phyloP scores from a whole-genome alignment of 2,329 filamentous ascomycete species.

The Fusarium neocosmosporiellum region DNA sequence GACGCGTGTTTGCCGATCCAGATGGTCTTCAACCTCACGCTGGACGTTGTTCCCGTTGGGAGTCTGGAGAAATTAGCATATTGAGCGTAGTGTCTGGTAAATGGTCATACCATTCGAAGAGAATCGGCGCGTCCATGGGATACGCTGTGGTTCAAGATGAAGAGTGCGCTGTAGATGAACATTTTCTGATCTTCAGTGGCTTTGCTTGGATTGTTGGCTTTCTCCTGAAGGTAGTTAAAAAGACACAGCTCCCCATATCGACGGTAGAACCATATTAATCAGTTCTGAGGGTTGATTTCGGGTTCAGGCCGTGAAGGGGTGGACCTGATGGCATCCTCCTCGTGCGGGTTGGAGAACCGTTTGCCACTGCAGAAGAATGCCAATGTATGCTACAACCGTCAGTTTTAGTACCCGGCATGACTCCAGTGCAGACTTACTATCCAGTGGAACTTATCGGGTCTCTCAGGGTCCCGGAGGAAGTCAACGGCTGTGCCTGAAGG shows the following conservation, averaged over 20 bases:
- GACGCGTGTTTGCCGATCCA: not conserved
- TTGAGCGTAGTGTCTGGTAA: too few species aligned
- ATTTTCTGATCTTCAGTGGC: not conserved
- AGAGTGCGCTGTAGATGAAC: not conserved
- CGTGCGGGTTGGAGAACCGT: not conserved
- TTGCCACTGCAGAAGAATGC: not conserved
- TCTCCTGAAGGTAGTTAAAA: not conserved
- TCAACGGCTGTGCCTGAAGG: not conserved
- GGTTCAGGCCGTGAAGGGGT: too few species aligned
- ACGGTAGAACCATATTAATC: not conserved
- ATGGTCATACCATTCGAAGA: too few species aligned
- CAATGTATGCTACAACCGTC: not conserved
- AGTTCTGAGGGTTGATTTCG: too few species aligned
- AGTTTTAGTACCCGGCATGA: rapidly evolving
- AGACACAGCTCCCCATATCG: not conserved
- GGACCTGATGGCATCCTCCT: not conserved
- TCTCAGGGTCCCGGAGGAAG: not conserved
- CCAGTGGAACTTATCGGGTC: not conserved
- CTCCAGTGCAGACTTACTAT: not conserved
- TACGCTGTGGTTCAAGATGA: not conserved
- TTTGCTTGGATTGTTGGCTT: not conserved
- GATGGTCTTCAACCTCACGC: not conserved
- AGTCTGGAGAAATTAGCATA: too few species aligned
- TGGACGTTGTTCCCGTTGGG: not conserved
- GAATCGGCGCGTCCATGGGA: not conserved